Evolutionary conservation across 345 rosid genomes (phyloP), one percentile per base, ranked within the genome.

Genomic region (Viola odorata): DNA sequence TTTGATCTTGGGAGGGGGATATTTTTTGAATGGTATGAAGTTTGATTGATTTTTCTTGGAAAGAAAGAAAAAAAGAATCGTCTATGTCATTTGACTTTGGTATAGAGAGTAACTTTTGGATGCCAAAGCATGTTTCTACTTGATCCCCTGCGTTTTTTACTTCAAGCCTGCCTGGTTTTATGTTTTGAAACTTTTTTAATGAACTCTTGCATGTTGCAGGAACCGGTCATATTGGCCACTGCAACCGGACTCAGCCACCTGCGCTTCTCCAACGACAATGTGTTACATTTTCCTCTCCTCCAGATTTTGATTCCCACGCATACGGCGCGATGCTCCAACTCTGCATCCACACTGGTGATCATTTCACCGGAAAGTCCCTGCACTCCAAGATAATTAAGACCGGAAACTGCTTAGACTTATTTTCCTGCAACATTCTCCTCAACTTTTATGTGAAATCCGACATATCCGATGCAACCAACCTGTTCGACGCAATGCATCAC

Each of bases 401-500:
- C 68, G 97, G 97, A 1, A 74, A 69, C 72, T 84, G 82, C 82
- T 68, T 88, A 50, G 99, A 90, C 71, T 77, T 90, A 55, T 86
- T 82, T 48, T 83, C 88, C 1, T 16, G 73, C 23, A 90, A 88
- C 69, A 75, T 86, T 73, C 81, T 94, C 37, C 72, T 86, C 3
- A 69, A 86, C 13, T 65, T 82, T 0, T 90, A 85, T 32, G 86
- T 70, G 0, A 83, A 81, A 67, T 40, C 73, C 4, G 77, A 63
- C 32, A 41, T 74, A 12, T 1, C 10, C 9, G 81, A 82, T 57
- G 97, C 92, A 6, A 37, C 63, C 45, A 74, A 63, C 5, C 52
- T 88, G 83, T 90, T 88, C 80, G 89, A 80, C 42, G 92, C 76
- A 83, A 82, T 94, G 84, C 85, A 82, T 37, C 73, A 72, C 13